phyloP scores from a whole-genome alignment of 2,329 filamentous ascomycete species.

The Penicillium hesseltinei region DNA sequence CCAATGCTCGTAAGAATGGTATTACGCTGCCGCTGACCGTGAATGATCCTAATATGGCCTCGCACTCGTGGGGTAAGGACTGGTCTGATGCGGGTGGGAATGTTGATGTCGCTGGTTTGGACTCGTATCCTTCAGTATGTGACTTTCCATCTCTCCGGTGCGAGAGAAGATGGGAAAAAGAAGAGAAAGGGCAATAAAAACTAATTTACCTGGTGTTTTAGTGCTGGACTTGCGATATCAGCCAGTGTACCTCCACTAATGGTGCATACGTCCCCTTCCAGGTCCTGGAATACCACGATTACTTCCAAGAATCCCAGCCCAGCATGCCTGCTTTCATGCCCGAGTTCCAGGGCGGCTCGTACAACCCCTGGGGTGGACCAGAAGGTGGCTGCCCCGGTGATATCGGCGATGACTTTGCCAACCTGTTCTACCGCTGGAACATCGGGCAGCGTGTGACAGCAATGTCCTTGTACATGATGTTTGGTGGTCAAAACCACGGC shows the following conservation, averaged over 20 bases:
- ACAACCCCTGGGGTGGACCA: slow-evolving; percentile 62
- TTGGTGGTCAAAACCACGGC: slow-evolving; percentile 64
- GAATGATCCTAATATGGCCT: slow-evolving; percentile 62
- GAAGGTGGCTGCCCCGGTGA: slow-evolving; percentile 55
- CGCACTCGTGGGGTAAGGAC: slow-evolving; percentile 60
- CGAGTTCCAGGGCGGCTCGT: slow-evolving; percentile 60
- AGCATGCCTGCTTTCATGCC: slow-evolving; percentile 53
- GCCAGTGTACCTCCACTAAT: slow-evolving; percentile 60
- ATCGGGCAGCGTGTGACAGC: slow-evolving; percentile 60
- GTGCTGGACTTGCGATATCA: slow-evolving; percentile 64
- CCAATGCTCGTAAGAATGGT: slow-evolving; percentile 54
- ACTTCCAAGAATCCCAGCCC: slow-evolving; percentile 47
- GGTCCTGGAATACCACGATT: slow-evolving; percentile 48
- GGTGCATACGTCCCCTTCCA: slow-evolving; percentile 58
- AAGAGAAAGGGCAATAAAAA: background rate
- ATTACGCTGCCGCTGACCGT: slow-evolving; percentile 58
- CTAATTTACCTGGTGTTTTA: slow-evolving; percentile 46
- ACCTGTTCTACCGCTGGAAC: slow-evolving; percentile 63
- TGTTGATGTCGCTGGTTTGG: slow-evolving; percentile 30
- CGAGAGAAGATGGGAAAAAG: background rate
- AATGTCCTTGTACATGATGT: slow-evolving; percentile 64
- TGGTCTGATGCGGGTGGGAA: slow-evolving; percentile 55
- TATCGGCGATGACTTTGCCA: slow-evolving; percentile 60
- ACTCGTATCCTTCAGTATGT: slow-evolving; percentile 51
- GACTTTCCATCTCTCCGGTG: slow-evolving; percentile 15